Evolutionary conservation across 2,329 filamentous ascomycete genomes (phyloP).

Genomic region (Leptodontidium sp.): DNA sequence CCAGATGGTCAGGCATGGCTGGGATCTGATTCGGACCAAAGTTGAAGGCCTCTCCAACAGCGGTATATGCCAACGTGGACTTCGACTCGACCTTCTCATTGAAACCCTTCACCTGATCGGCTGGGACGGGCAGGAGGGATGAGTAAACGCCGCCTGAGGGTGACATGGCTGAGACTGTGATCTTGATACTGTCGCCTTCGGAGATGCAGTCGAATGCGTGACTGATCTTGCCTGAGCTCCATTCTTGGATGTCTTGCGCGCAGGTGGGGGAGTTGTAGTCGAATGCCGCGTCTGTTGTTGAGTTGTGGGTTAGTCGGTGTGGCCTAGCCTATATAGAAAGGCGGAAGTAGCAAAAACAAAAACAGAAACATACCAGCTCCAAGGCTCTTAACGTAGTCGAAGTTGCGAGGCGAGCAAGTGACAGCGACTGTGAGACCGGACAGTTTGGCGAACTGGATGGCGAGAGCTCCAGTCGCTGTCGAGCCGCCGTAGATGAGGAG

Average conservation of each 20-base stretch:
- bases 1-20: conserved; percentile 45
- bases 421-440: conserved; percentile 51
- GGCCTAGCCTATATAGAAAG: not conserved
- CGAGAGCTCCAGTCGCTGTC: conserved; percentile 58
- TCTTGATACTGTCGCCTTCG: conserved; percentile 46
- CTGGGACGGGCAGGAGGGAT: conserved; percentile 50
- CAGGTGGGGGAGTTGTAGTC: conserved; percentile 58
- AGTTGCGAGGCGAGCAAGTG: conserved; percentile 57
- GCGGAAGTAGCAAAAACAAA: not conserved
- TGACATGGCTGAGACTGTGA: conserved; percentile 53
- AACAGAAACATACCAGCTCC: conserved; percentile 52
- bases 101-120: conserved; percentile 53
- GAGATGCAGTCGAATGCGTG: conserved; percentile 59
- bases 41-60: conserved; percentile 49
- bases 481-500: conserved; percentile 60
- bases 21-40: conserved; percentile 34
- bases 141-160: conserved; percentile 50
- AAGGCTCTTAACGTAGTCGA: conserved; percentile 54
- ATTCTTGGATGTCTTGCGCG: conserved; percentile 55
- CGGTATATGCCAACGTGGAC: conserved; percentile 52
- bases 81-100: conserved; percentile 47
- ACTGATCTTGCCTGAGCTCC: conserved; percentile 53
- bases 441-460: conserved; percentile 58
- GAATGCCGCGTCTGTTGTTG: conserved; percentile 48
- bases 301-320: not conserved